These are phyloP conservation scores for Phytophthora litchii DNA, from an alignment of 352 stramenopile species.

Conservation along the genomic window DNA sequence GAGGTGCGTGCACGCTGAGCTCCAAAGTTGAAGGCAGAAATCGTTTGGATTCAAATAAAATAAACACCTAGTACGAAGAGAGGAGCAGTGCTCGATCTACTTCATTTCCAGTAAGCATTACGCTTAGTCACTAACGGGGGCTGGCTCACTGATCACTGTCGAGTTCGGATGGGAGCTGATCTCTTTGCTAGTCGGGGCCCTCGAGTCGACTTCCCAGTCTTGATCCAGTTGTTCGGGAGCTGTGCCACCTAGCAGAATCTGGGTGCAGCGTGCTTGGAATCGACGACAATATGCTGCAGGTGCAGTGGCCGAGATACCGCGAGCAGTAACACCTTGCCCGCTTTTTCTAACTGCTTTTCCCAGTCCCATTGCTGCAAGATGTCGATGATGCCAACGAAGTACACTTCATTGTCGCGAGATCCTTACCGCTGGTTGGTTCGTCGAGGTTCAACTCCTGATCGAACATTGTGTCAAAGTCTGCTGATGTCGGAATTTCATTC, in stretches of 20 bases:
- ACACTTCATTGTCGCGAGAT: constrained; percentile 59
- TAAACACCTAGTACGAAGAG: constrained; percentile 29
- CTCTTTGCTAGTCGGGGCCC: constrained; percentile 12
- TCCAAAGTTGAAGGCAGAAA: constrained; percentile 1
- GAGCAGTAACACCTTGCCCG: constrained; percentile 69
- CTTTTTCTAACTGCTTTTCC: constrained; percentile 79
- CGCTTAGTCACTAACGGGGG: constrained; percentile 25
- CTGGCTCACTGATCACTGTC: constrained; percentile 31
- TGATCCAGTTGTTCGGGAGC: constrained; percentile 38
- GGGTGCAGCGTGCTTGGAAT: constrained; percentile 61
- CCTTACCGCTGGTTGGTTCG: constrained; percentile 20
- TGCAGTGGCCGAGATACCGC: constrained; percentile 68
- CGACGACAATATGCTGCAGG: constrained; percentile 70
- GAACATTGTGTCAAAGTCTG: constrained; percentile 29
- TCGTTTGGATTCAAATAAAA: constrained; percentile 24
- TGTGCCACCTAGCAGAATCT: constrained; percentile 49
- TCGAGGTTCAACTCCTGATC: constrained; percentile 26
- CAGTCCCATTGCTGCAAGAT: constrained; percentile 87
- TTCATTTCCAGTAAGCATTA: constrained; percentile 23
- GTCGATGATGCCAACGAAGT: constrained; percentile 87
- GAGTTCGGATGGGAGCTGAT: constrained; percentile 25
- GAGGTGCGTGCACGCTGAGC: too few species aligned
- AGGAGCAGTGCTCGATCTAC: constrained; percentile 5
- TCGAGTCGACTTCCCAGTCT: constrained; percentile 32
- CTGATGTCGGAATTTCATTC: constrained; percentile 5